These are phyloP conservation scores for Phytophthora constricta DNA, from an alignment of 352 stramenopile species.

Conservation along the genomic window DNA sequence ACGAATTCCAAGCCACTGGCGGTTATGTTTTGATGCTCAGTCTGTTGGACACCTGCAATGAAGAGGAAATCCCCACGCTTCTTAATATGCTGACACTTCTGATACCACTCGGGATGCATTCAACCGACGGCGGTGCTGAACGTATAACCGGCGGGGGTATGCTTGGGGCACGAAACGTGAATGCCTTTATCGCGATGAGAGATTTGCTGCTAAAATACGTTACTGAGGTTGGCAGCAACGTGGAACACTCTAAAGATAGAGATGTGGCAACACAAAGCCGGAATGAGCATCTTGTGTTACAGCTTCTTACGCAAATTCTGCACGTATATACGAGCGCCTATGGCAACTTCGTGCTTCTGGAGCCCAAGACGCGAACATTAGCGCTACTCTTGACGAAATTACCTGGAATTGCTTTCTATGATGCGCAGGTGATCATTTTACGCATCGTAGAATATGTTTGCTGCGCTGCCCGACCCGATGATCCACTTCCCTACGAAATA, in stretches of 20 bases:
- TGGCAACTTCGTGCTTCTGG: conserved; percentile 73
- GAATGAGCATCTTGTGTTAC: conserved; percentile 59
- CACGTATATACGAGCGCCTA: conserved; percentile 80
- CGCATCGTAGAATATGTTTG: conserved; percentile 84
- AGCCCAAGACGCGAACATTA: conserved; percentile 73
- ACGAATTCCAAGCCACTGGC: conserved; percentile 69
- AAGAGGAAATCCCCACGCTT: conserved; percentile 49
- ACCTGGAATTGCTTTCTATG: conserved; percentile 55
- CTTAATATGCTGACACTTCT: conserved; percentile 64
- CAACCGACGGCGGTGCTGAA: conserved; percentile 44
- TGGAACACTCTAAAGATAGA: conserved; percentile 1
- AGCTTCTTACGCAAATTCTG: conserved; percentile 68
- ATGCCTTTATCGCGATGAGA: conserved; percentile 66
- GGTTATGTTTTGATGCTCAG: conserved; percentile 63
- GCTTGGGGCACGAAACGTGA: conserved; percentile 64
- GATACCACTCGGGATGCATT: conserved; percentile 63
- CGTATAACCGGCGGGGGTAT: conserved; percentile 50
- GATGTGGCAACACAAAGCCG: conserved; percentile 13
- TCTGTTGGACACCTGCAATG: conserved; percentile 48
- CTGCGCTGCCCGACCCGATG: conserved; percentile 52
- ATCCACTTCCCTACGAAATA: conserved; percentile 58
- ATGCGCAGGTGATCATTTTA: conserved; percentile 74
- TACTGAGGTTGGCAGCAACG: conserved; percentile 23
- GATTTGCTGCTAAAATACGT: conserved; percentile 73
- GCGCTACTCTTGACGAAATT: conserved; percentile 76